These are phyloP conservation scores for Aspergillus ochraceus DNA, from an alignment of 2,329 filamentous ascomycete genomes.

Conservation along the genomic window DNA sequence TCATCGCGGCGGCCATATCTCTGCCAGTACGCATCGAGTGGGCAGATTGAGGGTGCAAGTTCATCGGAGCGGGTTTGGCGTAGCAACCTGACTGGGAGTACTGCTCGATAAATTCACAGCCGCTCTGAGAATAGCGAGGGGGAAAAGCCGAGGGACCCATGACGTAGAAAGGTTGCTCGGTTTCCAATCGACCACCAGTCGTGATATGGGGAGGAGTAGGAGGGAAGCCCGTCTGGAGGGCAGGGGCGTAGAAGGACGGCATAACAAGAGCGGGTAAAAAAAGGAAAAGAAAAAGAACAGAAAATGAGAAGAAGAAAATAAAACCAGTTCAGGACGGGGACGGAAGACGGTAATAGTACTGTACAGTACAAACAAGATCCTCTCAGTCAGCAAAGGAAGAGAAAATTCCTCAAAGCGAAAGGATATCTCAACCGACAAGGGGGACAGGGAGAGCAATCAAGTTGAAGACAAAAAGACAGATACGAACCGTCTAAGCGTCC, in stretches of 20 bases:
- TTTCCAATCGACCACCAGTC: constrained; percentile 37
- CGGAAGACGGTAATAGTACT: constrained; percentile 35
- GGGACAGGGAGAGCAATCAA: background rate
- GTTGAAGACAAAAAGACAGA: constrained; percentile 9
- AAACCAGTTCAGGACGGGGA: constrained; percentile 37
- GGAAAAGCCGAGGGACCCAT: constrained; percentile 40
- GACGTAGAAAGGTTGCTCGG: constrained; percentile 41
- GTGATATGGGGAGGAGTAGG: constrained; percentile 44
- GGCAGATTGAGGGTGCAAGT: constrained; percentile 30
- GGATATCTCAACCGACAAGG: background rate
- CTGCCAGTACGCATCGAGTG: constrained; percentile 33
- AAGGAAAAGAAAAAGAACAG: constrained; percentile 8
- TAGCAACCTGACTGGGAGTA: constrained; percentile 47
- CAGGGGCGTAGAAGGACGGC: constrained; percentile 45
- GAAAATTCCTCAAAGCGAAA: constrained; percentile 1
- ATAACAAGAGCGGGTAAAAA: constrained; percentile 28
- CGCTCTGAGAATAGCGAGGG: constrained; percentile 44
- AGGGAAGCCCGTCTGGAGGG: constrained; percentile 40
- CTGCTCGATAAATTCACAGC: constrained; percentile 48
- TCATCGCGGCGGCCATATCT: constrained; percentile 33
- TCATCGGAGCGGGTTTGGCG: constrained; percentile 37
- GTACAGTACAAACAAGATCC: constrained; percentile 7
- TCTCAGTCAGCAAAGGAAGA: constrained; percentile 22
- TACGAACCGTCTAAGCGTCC: constrained; percentile 46
- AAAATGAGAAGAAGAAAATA: constrained; percentile 4